phyloP scores from a whole-genome alignment of 192 early-diverging fungal genomes.

The Gonapodya prolifera region DNA sequence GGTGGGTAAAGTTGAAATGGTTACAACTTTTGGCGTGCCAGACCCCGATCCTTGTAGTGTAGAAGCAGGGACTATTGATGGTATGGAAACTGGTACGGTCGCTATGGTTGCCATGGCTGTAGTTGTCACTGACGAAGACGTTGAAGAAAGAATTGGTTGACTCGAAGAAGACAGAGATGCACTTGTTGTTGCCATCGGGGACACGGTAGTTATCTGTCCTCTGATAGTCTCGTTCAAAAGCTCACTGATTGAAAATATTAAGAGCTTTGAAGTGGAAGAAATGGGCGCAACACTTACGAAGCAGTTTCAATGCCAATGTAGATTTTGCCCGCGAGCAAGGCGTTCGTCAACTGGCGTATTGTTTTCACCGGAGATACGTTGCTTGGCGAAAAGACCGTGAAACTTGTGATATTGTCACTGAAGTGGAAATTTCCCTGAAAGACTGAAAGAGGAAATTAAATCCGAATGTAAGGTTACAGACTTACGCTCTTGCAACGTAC shows the following conservation, averaged over 20 bases:
- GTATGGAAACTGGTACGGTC: not conserved
- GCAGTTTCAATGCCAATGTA: not conserved
- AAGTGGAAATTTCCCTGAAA: not conserved
- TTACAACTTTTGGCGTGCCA: not conserved
- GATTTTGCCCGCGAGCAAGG: not conserved
- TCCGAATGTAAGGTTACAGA: too few species aligned
- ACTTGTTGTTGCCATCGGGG: not conserved
- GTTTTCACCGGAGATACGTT: not conserved
- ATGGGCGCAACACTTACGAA: too few species aligned
- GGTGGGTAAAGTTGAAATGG: not conserved
- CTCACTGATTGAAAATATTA: too few species aligned
- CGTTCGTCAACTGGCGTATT: not conserved
- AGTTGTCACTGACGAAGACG: not conserved
- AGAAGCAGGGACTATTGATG: not conserved
- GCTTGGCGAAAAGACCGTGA: not conserved
- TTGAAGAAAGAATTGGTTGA: not conserved
- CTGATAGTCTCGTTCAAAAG: not conserved
- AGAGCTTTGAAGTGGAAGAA: too few species aligned
- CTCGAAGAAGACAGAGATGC: not conserved
- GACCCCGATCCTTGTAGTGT: not conserved
- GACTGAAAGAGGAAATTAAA: not conserved
- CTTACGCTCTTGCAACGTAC: too few species aligned
- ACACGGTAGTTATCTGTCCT: not conserved
- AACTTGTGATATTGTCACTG: not conserved
- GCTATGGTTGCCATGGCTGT: not conserved